Evolutionary conservation across 1,284 basidiomycete species (phyloP), one percentile per base, ranked within the genome.

Genomic region (Apiotrichum mycotoxinovorans): DNA sequence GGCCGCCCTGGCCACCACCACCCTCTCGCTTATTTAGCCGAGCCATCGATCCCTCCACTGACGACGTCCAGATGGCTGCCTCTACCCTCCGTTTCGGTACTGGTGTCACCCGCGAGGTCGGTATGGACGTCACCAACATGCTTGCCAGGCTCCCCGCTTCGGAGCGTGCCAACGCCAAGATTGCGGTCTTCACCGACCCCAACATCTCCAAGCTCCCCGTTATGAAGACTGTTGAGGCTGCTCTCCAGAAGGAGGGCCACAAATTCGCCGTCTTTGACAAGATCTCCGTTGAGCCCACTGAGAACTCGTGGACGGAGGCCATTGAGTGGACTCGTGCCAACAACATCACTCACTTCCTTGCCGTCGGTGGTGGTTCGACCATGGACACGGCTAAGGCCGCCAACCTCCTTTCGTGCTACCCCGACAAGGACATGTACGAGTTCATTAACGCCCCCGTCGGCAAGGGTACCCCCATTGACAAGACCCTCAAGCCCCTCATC

Each of bases 361-460:
- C 93, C 48, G 90, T 97, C 26, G 93, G 94, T 64, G 94, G 94
- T 42, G 94, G 94, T 61, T 92, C 89, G 63, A 91, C 94, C 30
- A 98, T 98, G 74, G 94, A 97, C 73, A 97, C 93, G 0, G 89
- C 91, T 50, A 97, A 97, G 75, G 85, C 89, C 4, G 94, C 93
- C 43, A 97, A 97, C 77, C 72, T 97, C 82, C 94, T 81, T 61
- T 84, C 76, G 27, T 65, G 63, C 43, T 97, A 97, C 80, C 88
- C 88, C 62, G 89, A 97, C 58, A 84, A 89, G 0, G 89, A 96
- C 71, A 80, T 98, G 30, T 87, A 90, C 78, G 95, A 98, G 72
- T 98, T 96, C 72, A 91, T 97, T 78, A 98, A 98, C 73, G 93
- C 95, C 10, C 94, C 94, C 0, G 83, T 98, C 60, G 94, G 94